These are phyloP conservation scores for Arachnomyces sp. DNA, from an alignment of 2,329 filamentous ascomycete genomes.

Conservation along the genomic window DNA sequence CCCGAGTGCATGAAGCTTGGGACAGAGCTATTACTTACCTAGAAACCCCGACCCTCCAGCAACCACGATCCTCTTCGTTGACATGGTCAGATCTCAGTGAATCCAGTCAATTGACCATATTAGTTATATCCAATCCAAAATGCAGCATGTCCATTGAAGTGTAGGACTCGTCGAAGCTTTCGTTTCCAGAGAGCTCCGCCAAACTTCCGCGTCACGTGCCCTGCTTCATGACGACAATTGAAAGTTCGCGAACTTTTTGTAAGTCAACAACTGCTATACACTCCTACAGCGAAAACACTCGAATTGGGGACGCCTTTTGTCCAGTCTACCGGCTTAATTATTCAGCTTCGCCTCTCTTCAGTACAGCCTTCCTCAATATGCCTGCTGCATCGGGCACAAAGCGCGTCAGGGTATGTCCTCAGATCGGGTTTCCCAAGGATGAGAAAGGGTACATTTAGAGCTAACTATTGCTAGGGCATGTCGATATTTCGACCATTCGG, in stretches of 20 bases:
- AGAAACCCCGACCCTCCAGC: conserved; percentile 92
- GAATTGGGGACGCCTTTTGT: too few species aligned
- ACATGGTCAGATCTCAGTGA: conserved; percentile 31
- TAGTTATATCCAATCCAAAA: neutral
- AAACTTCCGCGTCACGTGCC: conserved; percentile 2
- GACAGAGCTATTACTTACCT: conserved; percentile 42
- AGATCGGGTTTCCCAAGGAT: too few species aligned
- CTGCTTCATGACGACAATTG: neutral
- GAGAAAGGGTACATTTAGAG: neutral
- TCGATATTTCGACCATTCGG: conserved; percentile 41
- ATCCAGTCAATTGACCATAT: conserved; percentile 11
- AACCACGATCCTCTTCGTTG: conserved; percentile 73
- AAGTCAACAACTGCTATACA: too few species aligned
- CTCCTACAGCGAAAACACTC: too few species aligned
- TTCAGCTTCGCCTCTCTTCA: too few species aligned
- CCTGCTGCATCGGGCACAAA: conserved; percentile 47
- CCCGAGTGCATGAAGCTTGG: neutral
- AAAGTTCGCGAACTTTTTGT: neutral
- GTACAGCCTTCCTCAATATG: conserved; percentile 29
- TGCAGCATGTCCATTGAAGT: too few species aligned
- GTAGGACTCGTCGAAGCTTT: too few species aligned
- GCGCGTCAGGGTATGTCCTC: conserved; percentile 42
- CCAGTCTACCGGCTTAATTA: too few species aligned
- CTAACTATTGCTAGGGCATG: conserved; percentile 30
- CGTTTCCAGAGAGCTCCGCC: neutral